phyloP scores from a whole-genome alignment of 805 yeast genomes.

The Candida ponderosae region DNA sequence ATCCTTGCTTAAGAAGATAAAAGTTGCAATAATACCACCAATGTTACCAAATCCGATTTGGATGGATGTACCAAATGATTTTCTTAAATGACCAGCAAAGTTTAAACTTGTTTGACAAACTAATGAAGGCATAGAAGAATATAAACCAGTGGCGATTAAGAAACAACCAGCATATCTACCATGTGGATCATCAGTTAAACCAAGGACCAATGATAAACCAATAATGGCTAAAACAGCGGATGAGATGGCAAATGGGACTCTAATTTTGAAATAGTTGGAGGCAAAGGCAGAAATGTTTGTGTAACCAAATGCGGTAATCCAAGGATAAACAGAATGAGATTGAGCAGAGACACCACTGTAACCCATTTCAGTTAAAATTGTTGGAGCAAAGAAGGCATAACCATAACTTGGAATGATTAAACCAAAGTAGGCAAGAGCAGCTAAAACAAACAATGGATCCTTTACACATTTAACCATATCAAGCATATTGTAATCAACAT shows the following conservation, averaged over 20 bases:
- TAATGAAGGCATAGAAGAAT: constrained; percentile 27
- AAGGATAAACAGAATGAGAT: constrained; percentile 78
- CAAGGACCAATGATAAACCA: constrained; percentile 27
- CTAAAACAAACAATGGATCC: constrained; percentile 43
- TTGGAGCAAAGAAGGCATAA: constrained; percentile 37
- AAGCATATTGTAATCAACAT: constrained; percentile 23
- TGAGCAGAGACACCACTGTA: constrained; percentile 69
- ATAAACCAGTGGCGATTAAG: constrained; percentile 30
- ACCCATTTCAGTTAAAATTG: constrained; percentile 30
- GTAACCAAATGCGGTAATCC: constrained; percentile 68
- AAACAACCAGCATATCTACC: constrained; percentile 33
- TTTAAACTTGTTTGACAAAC: constrained; percentile 31
- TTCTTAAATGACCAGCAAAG: constrained; percentile 30
- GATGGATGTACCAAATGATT: constrained; percentile 31
- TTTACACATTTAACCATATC: constrained; percentile 36
- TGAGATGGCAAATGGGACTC: constrained; percentile 34
- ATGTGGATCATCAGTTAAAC: constrained; percentile 27
- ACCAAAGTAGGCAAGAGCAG: constrained; percentile 29
- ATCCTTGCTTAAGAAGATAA: constrained; percentile 27
- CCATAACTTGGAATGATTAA: constrained; percentile 32
- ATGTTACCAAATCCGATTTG: constrained; percentile 32
- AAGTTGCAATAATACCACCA: constrained; percentile 32
- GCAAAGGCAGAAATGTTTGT: constrained; percentile 53
- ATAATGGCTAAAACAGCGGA: constrained; percentile 24
- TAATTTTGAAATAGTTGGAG: constrained; percentile 46